Conservation (phyloP, 306 rosid species). For the Castanopsis chinensis region DNA sequence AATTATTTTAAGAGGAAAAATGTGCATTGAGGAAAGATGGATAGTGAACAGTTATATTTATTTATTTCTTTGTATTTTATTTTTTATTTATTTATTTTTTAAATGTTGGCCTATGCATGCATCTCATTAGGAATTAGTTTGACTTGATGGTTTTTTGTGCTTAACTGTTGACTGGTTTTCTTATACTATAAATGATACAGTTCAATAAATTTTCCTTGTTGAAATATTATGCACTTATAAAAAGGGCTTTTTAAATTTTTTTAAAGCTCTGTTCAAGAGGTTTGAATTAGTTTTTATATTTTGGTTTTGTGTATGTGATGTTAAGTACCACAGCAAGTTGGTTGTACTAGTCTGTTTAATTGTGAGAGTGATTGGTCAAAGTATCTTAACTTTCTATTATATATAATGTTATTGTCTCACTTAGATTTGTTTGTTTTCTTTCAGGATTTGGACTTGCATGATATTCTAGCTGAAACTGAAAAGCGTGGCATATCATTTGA, state of each 20-base stretch:
- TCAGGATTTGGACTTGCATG: constrained; percentile 77
- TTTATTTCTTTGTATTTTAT: not conserved
- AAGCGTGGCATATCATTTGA: constrained; percentile 77
- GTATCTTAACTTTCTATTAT: not conserved
- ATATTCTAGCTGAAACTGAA: constrained; percentile 76
- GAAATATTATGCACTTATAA: not conserved
- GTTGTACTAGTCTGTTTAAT: not conserved
- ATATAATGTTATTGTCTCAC: not conserved
- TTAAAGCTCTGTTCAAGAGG: not conserved
- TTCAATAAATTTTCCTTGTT: not conserved
- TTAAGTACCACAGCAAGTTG: not conserved
- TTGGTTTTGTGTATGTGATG: not conserved
- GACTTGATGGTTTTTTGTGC: not conserved
- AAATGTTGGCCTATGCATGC: not conserved
- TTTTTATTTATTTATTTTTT: not conserved
- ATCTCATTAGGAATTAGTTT: not conserved
- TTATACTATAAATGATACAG: not conserved
- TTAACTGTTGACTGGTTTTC: not conserved
- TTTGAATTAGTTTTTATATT: not conserved
- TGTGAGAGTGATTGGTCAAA: not conserved
- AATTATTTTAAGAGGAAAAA: too few relatives aligned
- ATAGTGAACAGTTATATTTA: not conserved
- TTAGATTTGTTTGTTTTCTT: constrained; percentile 6
- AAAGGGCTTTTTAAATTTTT: not conserved
- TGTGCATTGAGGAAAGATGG: not conserved